Conservation (phyloP, 2,329 filamentous ascomycete species). For the Aspergillus piperis region DNA sequence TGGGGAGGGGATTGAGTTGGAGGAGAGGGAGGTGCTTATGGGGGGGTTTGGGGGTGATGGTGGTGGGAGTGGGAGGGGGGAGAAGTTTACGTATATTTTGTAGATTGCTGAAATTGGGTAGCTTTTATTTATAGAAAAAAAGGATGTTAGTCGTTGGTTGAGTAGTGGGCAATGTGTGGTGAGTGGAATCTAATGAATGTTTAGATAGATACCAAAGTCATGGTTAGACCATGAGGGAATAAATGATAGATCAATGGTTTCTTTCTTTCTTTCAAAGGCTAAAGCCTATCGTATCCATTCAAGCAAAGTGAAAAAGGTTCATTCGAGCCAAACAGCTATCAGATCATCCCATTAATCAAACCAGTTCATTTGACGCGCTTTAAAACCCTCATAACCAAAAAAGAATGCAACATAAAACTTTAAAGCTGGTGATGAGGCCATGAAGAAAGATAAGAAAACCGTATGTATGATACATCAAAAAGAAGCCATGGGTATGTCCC, state of each 20-base stretch:
- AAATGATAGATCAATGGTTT: no score
- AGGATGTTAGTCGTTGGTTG: not conserved
- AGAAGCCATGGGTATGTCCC: not conserved
- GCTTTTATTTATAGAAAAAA: no score
- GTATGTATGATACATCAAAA: not conserved
- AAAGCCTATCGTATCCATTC: no score
- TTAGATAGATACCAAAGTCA: no score
- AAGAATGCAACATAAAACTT: not conserved
- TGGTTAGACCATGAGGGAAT: no score
- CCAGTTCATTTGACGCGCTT: not conserved
- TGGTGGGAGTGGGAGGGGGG: not conserved
- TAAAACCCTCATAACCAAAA: not conserved
- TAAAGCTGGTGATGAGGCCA: not conserved
- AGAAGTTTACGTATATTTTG: not conserved
- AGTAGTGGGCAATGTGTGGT: not conserved
- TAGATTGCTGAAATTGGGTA: not conserved
- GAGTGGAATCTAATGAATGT: no score
- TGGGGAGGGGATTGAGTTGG: conserved; percentile 19
- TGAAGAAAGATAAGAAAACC: not conserved
- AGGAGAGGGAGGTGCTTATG: conserved; percentile 11
- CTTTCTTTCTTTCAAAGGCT: no score
- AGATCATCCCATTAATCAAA: not conserved
- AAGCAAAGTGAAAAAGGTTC: no score
- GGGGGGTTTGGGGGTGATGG: not conserved
- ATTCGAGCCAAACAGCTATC: no score